Conservation (phyloP, 345 rosid species). For the Eucalyptus sp. region DNA sequence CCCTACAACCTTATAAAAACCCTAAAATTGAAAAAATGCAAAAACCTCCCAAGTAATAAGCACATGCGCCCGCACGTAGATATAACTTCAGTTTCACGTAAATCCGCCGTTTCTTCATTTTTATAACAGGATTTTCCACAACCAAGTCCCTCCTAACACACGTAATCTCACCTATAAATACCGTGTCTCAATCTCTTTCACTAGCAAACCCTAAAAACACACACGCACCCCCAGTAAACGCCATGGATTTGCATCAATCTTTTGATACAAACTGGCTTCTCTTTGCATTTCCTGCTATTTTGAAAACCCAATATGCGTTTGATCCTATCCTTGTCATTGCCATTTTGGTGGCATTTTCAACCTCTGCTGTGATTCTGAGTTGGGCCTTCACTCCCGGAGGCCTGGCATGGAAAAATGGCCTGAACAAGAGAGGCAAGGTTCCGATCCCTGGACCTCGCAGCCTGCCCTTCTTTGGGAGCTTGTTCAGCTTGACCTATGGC, state of each 20-base stretch:
- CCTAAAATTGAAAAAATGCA: background rate
- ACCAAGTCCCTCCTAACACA: background rate
- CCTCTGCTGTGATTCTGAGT: background rate
- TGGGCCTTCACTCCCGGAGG: constrained; percentile 31
- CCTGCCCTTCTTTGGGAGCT: constrained; percentile 30
- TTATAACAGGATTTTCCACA: background rate
- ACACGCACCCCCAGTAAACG: background rate
- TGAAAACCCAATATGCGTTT: background rate
- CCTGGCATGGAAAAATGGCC: constrained; percentile 30
- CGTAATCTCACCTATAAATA: background rate
- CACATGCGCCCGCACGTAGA: background rate
- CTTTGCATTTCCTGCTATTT: background rate
- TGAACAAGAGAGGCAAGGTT: constrained; percentile 16
- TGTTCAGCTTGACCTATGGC: constrained; percentile 18
- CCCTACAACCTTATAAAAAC: background rate
- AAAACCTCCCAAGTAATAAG: background rate
- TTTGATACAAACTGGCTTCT: background rate
- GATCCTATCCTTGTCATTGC: background rate
- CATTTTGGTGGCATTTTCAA: background rate
- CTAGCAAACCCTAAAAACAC: background rate
- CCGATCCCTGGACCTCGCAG: constrained; percentile 32
- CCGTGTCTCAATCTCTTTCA: background rate
- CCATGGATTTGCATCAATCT: background rate
- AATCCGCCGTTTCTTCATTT: background rate
- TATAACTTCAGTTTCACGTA: background rate